Conservation (phyloP, 1,139 yeast genomes). For the Suhomyces coccinellae region DNA sequence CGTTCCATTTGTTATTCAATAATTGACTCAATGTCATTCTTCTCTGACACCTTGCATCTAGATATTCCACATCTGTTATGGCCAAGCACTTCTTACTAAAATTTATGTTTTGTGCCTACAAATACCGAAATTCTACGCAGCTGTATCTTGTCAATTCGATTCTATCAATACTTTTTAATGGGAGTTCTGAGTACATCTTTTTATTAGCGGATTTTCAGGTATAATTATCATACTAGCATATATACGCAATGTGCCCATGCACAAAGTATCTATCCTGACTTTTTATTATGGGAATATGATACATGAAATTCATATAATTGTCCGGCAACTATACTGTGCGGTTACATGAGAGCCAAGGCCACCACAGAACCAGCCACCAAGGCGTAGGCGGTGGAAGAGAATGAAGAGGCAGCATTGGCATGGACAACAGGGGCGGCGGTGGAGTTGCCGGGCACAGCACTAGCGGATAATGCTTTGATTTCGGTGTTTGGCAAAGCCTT, state of each 20-base stretch:
- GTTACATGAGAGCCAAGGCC: conserved; percentile 17
- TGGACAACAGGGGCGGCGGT: conserved; percentile 5
- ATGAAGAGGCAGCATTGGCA: conserved; percentile 5
- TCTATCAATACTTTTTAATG: too few relatives aligned
- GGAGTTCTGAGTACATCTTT: too few relatives aligned
- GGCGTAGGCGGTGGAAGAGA: conserved; percentile 5
- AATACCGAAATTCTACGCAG: too few relatives aligned
- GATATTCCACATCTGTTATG: too few relatives aligned
- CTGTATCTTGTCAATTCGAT: too few relatives aligned
- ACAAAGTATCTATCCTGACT: conserved; percentile 9
- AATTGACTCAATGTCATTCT: too few relatives aligned
- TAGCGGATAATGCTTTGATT: conserved; percentile 3
- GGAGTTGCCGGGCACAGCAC: conserved; percentile 2
- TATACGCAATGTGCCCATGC: conserved; percentile 3
- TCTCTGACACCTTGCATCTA: too few relatives aligned
- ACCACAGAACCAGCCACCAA: conserved; percentile 13
- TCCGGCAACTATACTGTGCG: conserved; percentile 21
- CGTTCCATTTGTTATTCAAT: too few relatives aligned
- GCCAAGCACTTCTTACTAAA: too few relatives aligned
- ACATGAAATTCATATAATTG: conserved; percentile 16
- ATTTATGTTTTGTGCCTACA: too few relatives aligned
- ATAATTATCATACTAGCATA: conserved; percentile 4
- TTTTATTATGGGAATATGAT: conserved; percentile 9
- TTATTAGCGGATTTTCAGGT: conserved; percentile 3
- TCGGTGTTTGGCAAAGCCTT: conserved; percentile 6